Base-by-base conservation (phyloP, 2,329 filamentous ascomycete species). In the Pseudogymnoascus sp. region DNA sequence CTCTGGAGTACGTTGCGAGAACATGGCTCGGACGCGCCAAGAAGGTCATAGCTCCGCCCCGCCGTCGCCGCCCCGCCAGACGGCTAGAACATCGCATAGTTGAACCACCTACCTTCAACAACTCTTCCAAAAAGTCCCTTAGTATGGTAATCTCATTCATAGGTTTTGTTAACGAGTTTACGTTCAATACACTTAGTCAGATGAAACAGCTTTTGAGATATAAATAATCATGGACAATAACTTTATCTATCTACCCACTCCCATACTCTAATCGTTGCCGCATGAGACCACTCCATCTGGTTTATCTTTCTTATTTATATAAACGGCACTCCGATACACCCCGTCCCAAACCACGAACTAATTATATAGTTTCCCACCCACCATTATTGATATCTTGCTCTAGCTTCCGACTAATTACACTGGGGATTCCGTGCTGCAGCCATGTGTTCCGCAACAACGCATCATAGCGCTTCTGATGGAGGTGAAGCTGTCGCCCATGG, bases 371-470 rank as follows among this genome's bases (percentile, higher is more conserved):
- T 78, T 99, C 95, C 95, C 95, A 99, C 0, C 95, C 95, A 0
- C 95, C 95, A 70, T 91, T 97, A 73, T 99, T 99, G 50, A 97
- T 91, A 75, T 99, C 95, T 13, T 91, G 89, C 79, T 99, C 95
- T 68, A 99, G 77, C 76, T 91, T 93, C 68, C 95, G 83, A 68
- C 89, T 90, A 73, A 99, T 96, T 57, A 91, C 87, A 68, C 90
- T 96, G 36, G 93, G 93, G 28, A 99, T 86, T 4, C 89, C 88
- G 70, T 97, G 92, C 60, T 87, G 85, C 65, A 97, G 80, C 88
- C 96, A 97, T 47, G 93, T 86, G 69, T 88, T 90, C 61, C 95
- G 83, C 64, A 97, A 82, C 75, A 97, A 82, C 36, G 88, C 86
- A 76, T 99, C 95, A 75, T 97, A 99, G 68, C 95, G 82, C 76